These are phyloP conservation scores for Picochlorum sp. DNA, from an alignment of 139 green algal genomes.

Conservation along the genomic window DNA sequence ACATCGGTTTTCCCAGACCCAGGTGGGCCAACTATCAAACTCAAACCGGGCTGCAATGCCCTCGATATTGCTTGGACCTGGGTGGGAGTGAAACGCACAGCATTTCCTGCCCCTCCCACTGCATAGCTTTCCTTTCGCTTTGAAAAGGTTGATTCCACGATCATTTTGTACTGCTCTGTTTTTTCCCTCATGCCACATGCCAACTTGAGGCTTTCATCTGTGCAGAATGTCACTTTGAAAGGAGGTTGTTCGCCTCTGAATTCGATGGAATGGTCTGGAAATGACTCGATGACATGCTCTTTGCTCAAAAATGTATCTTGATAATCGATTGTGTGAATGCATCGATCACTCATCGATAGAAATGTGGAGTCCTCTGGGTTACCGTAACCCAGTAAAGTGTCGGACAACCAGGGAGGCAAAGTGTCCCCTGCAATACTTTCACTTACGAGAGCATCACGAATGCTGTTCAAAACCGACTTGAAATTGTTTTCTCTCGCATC, in stretches of 20 bases:
- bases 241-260: constrained; percentile 37
- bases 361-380: constrained; percentile 78
- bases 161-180: background rate
- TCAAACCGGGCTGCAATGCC: constrained; percentile 85
- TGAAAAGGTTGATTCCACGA: too few species aligned
- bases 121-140: too few species aligned
- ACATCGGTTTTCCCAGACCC: constrained; percentile 95
- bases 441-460: constrained; percentile 86
- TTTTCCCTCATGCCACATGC: background rate
- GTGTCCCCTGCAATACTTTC: constrained; percentile 40
- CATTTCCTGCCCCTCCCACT: constrained; percentile 44
- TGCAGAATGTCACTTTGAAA: constrained; percentile 79
- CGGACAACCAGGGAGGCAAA: constrained; percentile 87
- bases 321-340: constrained; percentile 74
- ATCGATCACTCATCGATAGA: constrained; percentile 34
- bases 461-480: constrained; percentile 91
- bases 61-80: constrained; percentile 72
- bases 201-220: constrained; percentile 1
- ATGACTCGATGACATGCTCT: constrained; percentile 75
- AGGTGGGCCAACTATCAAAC: constrained; percentile 92
- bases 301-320: constrained; percentile 93
- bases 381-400: constrained; percentile 96
- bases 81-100: constrained; percentile 88
- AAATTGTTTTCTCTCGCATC: constrained; percentile 99
- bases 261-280: constrained; percentile 49